These are phyloP conservation scores for Allomyces arbusculus DNA, from an alignment of 192 early-diverging fungal genomes.

Conservation along the genomic window DNA sequence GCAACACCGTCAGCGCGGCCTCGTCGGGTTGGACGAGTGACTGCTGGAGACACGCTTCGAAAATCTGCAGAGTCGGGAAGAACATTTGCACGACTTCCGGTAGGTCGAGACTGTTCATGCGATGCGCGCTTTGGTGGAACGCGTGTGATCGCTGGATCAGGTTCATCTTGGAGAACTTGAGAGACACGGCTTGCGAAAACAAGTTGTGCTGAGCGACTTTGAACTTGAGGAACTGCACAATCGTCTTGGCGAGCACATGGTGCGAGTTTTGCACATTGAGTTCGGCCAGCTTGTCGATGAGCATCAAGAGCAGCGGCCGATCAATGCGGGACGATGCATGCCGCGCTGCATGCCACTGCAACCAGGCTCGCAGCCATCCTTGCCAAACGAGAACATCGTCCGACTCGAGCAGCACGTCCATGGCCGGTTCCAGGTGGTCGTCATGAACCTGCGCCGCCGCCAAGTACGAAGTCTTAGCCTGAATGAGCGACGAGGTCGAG, in stretches of 20 bases:
- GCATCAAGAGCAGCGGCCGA: no score
- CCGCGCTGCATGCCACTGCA: no score
- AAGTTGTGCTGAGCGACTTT: not conserved
- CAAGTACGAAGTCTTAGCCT: slow-evolving; percentile 1
- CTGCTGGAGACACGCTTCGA: no score
- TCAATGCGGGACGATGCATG: no score
- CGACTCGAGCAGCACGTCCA: no score
- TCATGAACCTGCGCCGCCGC: no score
- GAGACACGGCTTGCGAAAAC: not conserved
- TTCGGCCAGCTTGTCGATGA: no score
- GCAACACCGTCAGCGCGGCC: no score
- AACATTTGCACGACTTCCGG: not conserved
- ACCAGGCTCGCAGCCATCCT: no score
- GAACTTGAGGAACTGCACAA: not conserved
- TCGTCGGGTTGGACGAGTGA: no score
- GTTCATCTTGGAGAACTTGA: not conserved
- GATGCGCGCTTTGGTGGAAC: not conserved
- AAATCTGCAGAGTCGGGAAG: not conserved
- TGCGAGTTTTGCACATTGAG: slow-evolving; percentile 10
- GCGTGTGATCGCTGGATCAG: not conserved
- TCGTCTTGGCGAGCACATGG: not conserved
- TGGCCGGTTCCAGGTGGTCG: no score
- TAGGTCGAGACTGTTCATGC: not conserved
- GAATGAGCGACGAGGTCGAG: not conserved
- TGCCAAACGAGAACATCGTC: no score